Conservation (phyloP, 805 yeast genomes). For the Peterozyma toletana region DNA sequence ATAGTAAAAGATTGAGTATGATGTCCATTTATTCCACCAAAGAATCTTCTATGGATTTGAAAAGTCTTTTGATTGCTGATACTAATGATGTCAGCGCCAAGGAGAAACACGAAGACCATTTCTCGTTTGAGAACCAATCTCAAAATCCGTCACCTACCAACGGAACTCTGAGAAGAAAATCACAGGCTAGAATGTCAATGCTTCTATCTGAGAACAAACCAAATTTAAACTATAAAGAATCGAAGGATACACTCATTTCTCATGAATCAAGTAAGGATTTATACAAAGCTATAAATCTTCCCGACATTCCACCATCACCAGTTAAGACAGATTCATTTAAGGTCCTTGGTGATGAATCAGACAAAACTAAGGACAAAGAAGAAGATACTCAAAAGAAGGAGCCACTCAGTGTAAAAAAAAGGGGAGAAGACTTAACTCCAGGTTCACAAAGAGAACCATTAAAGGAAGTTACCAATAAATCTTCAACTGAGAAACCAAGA, state of each 20-base stretch:
- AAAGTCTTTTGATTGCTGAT: constrained; percentile 26
- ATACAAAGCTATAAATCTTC: constrained; percentile 41
- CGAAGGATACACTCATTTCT: constrained; percentile 36
- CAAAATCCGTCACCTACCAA: constrained; percentile 11
- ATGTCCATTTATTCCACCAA: constrained; percentile 65
- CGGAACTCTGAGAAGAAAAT: constrained; percentile 18
- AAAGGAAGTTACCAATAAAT: constrained; percentile 3
- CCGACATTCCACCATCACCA: constrained; percentile 35
- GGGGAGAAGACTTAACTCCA: background rate
- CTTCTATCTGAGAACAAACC: constrained; percentile 13
- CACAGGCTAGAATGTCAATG: constrained; percentile 17
- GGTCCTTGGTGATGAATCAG: constrained; percentile 5
- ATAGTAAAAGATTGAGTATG: constrained; percentile 64
- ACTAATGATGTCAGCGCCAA: constrained; percentile 7
- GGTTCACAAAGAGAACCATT: constrained; percentile 4
- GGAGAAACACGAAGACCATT: constrained; percentile 5
- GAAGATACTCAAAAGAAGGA: background rate
- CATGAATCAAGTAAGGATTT: constrained; percentile 25
- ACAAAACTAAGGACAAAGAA: background rate
- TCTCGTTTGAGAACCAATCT: constrained; percentile 6
- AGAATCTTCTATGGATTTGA: constrained; percentile 55
- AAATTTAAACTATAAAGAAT: constrained; percentile 16
- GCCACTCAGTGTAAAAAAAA: constrained; percentile 1
- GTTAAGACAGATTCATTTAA: constrained; percentile 17
- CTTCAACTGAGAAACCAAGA: constrained; percentile 4